A percentile compares a stretch with the other conserved stretches of the same genome.
These are phyloP conservation scores for Purshia tridentata DNA, from an alignment of 306 rosid genomes.

Conservation along the genomic window DNA sequence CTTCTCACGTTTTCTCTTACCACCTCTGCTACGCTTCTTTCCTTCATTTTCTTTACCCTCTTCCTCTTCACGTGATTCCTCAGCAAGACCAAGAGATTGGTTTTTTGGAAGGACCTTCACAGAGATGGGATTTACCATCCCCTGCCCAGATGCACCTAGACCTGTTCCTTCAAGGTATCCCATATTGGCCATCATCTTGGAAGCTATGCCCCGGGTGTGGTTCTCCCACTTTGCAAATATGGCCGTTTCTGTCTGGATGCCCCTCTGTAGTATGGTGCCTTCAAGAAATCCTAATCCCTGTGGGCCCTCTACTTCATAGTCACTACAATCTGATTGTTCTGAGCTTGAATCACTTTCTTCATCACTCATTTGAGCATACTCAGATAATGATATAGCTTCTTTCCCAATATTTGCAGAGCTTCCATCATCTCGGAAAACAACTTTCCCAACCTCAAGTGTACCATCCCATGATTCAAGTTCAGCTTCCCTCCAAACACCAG, in stretches of 20 bases:
- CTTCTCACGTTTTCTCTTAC: conserved; percentile 85
- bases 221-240: conserved; percentile 97
- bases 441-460: conserved; percentile 56
- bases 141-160: conserved; percentile 86
- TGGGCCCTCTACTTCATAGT: conserved; percentile 54
- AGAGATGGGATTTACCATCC: conserved; percentile 68
- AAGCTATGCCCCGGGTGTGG: conserved; percentile 92
- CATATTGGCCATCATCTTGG: conserved; percentile 98
- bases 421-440: conserved; percentile 84
- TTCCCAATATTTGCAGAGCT: conserved; percentile 62
- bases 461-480: conserved; percentile 91
- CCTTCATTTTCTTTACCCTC: conserved; percentile 34
- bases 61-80: conserved; percentile 46
- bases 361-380: conserved; percentile 53
- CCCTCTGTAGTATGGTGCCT: conserved; percentile 61
- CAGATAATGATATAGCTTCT: conserved; percentile 65
- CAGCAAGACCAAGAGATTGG: conserved; percentile 88
- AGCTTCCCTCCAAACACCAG: conserved; percentile 84
- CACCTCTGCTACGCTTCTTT: conserved; percentile 89
- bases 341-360: conserved; percentile 59
- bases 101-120: conserved; percentile 83
- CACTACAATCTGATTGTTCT: conserved; percentile 61
- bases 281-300: conserved; percentile 85
- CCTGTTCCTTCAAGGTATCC: conserved; percentile 92
- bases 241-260: conserved; percentile 76